Evolutionary conservation across 495 filamentous ascomycete species (phyloP).

Genomic region (Trypethelium eluteriae): DNA sequence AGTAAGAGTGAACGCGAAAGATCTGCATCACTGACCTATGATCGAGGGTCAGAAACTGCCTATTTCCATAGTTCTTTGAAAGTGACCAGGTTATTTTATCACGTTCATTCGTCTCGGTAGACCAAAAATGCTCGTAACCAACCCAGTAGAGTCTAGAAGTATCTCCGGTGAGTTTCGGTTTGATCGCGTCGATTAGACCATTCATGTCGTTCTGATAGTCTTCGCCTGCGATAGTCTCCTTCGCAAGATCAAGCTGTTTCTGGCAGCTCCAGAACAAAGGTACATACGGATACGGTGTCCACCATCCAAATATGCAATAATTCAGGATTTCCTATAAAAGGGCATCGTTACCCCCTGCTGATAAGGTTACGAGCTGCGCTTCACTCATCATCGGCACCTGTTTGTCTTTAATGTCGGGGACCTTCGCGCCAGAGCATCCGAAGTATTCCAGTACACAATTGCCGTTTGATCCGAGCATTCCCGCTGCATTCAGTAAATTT

Average conservation of each 20-base stretch:
- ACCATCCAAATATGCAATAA: constrained; percentile 2
- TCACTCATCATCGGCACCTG: not conserved
- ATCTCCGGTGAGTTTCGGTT: constrained; percentile 1
- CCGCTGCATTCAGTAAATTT: not conserved
- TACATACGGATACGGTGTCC: not conserved
- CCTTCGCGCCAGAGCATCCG: constrained; percentile 2
- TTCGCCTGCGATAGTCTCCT: not conserved
- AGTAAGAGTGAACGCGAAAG: not conserved
- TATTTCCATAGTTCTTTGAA: not conserved
- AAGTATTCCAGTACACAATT: not conserved
- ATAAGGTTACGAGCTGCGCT: constrained; percentile 5
- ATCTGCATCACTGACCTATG: not conserved
- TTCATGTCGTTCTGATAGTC: not conserved
- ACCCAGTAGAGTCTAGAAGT: not conserved
- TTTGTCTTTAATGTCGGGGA: not conserved
- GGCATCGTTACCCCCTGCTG: not conserved
- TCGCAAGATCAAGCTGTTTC: not conserved
- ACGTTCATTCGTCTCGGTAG: not conserved
- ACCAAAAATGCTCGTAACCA: constrained; percentile 4
- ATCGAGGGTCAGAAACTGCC: not conserved
- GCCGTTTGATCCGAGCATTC: not conserved
- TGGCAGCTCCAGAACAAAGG: not conserved
- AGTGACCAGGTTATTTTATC: constrained; percentile 5
- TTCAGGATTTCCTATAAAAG: not conserved
- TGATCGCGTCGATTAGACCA: not conserved